Percentiles rank a stretch among this genome's conserved stretches.
Conservation (phyloP, 129 eudicot genomes). For the Scalesia atractyloides region DNA sequence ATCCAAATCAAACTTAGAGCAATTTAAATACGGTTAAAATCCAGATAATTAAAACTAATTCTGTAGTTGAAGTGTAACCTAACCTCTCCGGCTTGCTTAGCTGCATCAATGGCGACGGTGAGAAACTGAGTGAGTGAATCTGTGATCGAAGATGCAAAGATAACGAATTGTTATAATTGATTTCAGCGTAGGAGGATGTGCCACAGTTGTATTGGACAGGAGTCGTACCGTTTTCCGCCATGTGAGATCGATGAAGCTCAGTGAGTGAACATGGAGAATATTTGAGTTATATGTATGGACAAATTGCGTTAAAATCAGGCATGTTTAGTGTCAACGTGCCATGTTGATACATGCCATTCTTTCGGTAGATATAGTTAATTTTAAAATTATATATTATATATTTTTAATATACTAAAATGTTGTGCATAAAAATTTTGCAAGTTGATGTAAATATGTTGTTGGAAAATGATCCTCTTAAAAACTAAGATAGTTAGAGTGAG, state of each 20-base stretch:
- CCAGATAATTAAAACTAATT: not conserved
- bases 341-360: no score
- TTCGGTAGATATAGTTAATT: no score
- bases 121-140: conserved; percentile 60
- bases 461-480: no score
- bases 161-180: not conserved
- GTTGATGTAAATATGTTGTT: no score
- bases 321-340: no score
- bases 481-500: no score
- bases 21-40: not conserved
- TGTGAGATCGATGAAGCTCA: not conserved
- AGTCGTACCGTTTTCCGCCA: conserved; percentile 21
- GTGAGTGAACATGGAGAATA: no score
- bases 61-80: conserved; percentile 16
- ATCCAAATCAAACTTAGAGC: not conserved
- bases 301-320: no score
- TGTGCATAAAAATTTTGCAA: no score
- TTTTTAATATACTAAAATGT: no score
- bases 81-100: conserved; percentile 96
- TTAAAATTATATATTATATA: no score
- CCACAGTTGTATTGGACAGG: not conserved
- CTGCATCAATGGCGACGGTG: conserved; percentile 76
- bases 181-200: not conserved
- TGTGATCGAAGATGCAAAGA: not conserved
- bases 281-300: no score